Evolutionary conservation across 2,329 filamentous ascomycete species (phyloP).

Genomic region (Fusarium hainanense): DNA sequence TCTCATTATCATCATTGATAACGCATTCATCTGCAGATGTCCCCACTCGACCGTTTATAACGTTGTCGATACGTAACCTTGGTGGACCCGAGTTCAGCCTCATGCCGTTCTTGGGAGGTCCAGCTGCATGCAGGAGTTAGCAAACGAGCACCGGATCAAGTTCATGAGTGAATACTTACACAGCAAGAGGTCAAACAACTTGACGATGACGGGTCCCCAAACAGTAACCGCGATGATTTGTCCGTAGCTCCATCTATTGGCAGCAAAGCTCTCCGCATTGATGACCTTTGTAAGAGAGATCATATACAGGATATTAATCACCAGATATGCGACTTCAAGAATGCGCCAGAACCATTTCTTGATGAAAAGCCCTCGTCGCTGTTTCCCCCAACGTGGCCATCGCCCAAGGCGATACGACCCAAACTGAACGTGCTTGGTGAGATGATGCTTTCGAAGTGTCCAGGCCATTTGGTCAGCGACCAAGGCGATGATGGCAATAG

Average conservation of each 20-base stretch:
- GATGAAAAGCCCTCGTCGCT: slow-evolving; percentile 45
- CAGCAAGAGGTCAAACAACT: slow-evolving; percentile 53
- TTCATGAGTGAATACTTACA: slow-evolving; percentile 44
- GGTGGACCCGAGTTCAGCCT: slow-evolving; percentile 53
- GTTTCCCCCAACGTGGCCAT: slow-evolving; percentile 47
- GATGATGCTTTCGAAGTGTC: slow-evolving; percentile 51
- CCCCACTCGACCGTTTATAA: slow-evolving; percentile 50
- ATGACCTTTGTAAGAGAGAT: slow-evolving; percentile 53
- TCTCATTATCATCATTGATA: slow-evolving; percentile 34
- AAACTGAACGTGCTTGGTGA: slow-evolving; percentile 48
- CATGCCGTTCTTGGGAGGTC: slow-evolving; percentile 53
- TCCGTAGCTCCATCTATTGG: slow-evolving; percentile 52
- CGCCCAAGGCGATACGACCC: slow-evolving; percentile 49
- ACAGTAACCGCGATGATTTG: slow-evolving; percentile 55
- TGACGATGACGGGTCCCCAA: slow-evolving; percentile 55
- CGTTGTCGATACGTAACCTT: slow-evolving; percentile 54
- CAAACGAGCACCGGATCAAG: not conserved
- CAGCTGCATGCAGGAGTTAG: slow-evolving; percentile 47
- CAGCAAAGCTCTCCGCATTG: slow-evolving; percentile 51
- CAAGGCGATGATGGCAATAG: slow-evolving; percentile 51
- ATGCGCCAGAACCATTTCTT: slow-evolving; percentile 51
- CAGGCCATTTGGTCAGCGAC: slow-evolving; percentile 51
- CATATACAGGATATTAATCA: slow-evolving; percentile 55
- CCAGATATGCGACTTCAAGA: slow-evolving; percentile 51
- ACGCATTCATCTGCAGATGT: slow-evolving; percentile 41